phyloP scores from a whole-genome alignment of 2,329 filamentous ascomycete genomes.

The Sphaerulina populicola region DNA sequence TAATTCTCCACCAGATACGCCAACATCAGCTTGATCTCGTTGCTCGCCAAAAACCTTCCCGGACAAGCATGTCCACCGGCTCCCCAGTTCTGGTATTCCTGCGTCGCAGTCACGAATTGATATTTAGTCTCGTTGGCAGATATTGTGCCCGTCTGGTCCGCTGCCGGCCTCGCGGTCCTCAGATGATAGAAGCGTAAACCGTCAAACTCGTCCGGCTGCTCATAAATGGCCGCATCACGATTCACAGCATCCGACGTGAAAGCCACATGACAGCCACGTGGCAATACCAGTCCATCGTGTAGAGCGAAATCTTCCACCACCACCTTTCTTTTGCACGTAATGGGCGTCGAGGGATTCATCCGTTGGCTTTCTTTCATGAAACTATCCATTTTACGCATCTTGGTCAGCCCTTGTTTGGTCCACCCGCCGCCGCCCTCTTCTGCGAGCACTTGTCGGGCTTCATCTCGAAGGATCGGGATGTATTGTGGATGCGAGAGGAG shows the following conservation, averaged over 20 bases:
- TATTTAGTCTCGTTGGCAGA: conserved; percentile 7
- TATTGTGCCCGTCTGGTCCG: background rate
- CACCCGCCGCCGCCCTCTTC: conserved; percentile 5
- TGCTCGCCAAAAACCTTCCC: conserved; percentile 27
- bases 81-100: conserved; percentile 23
- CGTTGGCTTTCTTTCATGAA: conserved; percentile 15
- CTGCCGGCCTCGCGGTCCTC: background rate
- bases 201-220: conserved; percentile 6
- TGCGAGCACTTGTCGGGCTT: conserved; percentile 3
- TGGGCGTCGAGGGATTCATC: conserved; percentile 11
- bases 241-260: conserved; percentile 12
- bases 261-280: conserved; percentile 6
- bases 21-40: conserved; percentile 28
- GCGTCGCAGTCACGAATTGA: conserved; percentile 12
- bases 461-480: conserved; percentile 8
- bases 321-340: conserved; percentile 12
- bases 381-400: conserved; percentile 13
- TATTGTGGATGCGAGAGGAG: conserved; percentile 9
- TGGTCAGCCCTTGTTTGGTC: conserved; percentile 11
- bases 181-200: conserved; percentile 9
- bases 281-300: conserved; percentile 6
- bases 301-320: conserved; percentile 6
- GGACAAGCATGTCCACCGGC: conserved; percentile 27
- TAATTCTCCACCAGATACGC: conserved; percentile 26
- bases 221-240: conserved; percentile 7